These are phyloP conservation scores for Penicillium mononematosum DNA, from an alignment of 495 filamentous ascomycete species.

Conservation along the genomic window DNA sequence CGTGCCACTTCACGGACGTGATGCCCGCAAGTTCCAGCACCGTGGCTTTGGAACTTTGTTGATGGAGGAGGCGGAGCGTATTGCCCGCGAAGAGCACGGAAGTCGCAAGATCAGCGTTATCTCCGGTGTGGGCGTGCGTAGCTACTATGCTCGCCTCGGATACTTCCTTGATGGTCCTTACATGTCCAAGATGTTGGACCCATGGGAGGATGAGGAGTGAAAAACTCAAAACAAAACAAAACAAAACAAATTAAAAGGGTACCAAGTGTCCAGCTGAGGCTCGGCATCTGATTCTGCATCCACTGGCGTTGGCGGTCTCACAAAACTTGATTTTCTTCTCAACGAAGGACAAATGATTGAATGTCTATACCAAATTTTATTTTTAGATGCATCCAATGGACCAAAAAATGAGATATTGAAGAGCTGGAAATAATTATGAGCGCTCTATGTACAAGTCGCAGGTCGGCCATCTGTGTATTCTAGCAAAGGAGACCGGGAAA, in stretches of 20 bases:
- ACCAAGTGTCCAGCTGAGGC: background rate
- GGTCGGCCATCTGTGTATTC: conserved; percentile 13
- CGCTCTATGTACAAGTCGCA: conserved; percentile 32
- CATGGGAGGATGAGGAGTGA: conserved; percentile 46
- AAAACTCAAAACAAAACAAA: background rate
- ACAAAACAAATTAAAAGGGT: background rate
- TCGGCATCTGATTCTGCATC: conserved; percentile 12
- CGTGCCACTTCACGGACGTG: conserved; percentile 89
- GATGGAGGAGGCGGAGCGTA: conserved; percentile 97
- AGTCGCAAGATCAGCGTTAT: conserved; percentile 94
- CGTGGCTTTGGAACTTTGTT: conserved; percentile 93
- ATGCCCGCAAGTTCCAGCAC: conserved; percentile 96
- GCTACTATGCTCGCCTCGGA: conserved; percentile 89
- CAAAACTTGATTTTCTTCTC: conserved; percentile 6
- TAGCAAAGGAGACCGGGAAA: conserved; percentile 19
- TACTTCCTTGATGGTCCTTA: conserved; percentile 91
- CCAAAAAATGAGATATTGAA: conserved; percentile 9
- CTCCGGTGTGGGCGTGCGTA: conserved; percentile 88
- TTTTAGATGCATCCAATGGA: conserved; percentile 6
- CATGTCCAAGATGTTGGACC: conserved; percentile 71
- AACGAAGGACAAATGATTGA: conserved; percentile 26
- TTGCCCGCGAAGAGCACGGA: conserved; percentile 89
- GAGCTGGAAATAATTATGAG: conserved; percentile 18
- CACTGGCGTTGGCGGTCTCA: conserved; percentile 17
- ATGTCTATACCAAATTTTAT: conserved; percentile 23